Evolutionary conservation across 441 rosid genomes (phyloP), one percentile per base, ranked within the genome.

Genomic region (Gossypium laxum): DNA sequence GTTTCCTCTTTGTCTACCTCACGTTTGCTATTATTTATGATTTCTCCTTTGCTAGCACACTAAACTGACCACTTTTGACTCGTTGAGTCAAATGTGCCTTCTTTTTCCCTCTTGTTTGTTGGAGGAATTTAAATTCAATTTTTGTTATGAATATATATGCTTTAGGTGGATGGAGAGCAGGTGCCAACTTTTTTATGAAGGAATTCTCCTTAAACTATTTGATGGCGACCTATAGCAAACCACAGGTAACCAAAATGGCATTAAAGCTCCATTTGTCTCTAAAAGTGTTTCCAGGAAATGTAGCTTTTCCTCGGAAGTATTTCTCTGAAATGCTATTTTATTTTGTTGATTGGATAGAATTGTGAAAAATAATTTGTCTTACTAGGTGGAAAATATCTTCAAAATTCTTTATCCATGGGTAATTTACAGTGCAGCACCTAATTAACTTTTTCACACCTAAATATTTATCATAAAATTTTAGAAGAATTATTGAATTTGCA

Each of bases 151-250:
- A 41, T 76, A 72, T 80, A 41, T 61, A 50, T 78, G 65, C 50
- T 57, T 62, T 72, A 89, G 98, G 83, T 50, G 74, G 76, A 26
- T 88, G 93, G 98, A 87, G 75, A 76, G 52, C 63, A 30, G 90
- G 85, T 57, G 88, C 91, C 26, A 45, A 78, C 5, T 87, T 76
- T 55, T 88, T 88, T 73, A 56, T 43, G 8, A 76, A 75, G 76
- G 91, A 84, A 76, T 93, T 74, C 80, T 74, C 26, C 15, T 80
- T 93, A 69, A 86, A 83, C 78, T 91, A 81, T 79, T 60, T 89
- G 80, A 80, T 91, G 79, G 94, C 98, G 57, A 89, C 97, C 3
- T 93, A 79, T 71, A 78, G 79, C 64, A 93, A 87, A 83, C 76
- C 88, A 47, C 96, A 91, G 94, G 98, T 90, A 43, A 72, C 12